Evolutionary conservation across 1,139 yeast species (phyloP), one percentile per base, ranked within the genome.

Genomic region (Pichia sp.): DNA sequence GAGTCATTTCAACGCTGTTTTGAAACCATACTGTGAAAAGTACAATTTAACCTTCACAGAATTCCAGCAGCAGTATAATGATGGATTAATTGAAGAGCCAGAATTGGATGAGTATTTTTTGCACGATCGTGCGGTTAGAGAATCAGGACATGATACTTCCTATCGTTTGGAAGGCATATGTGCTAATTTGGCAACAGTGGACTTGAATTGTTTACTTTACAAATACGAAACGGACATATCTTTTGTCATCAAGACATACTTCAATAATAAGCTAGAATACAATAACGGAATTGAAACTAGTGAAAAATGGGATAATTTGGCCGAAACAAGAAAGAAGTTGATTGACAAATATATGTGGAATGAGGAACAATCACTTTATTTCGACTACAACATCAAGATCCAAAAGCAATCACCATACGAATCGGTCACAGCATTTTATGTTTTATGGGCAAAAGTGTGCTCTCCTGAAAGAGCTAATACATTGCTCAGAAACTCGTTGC

Each of bases 111-210:
- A 84, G 60, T 95, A 90, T 70, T 89, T 93, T 70, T 71, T 88
- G 54, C 97, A 93, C 68, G 99, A 93, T 70, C 79, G 98, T 58
- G 98, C 96, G 1, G 96, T 93, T 16, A 81, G 99, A 66, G 99
- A 93, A 71, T 86, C 95, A 48, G 99, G 99, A 1, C 99, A 93
- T 69, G 99, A 93, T 69, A 95, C 98, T 0, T 79, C 93, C 2
- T 91, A 92, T 68, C 78, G 99, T 64, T 75, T 93, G 54, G 97
- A 92, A 72, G 96, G 96, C 40, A 80, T 82, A 51, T 90, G 96
- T 71, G 97, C 97, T 0, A 76, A 87, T 67, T 74, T 93, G 61
- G 97, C 96, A 2, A 93, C 98, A 0, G 86, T 93, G 54, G 99
- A 93, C 69, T 76, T 93, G 65, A 92, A 92, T 71, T 79, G 95